Percentiles rank a stretch among this genome's conserved stretches.
phyloP scores from a whole-genome alignment of 345 rosid species.

The Pistacia atlantica region DNA sequence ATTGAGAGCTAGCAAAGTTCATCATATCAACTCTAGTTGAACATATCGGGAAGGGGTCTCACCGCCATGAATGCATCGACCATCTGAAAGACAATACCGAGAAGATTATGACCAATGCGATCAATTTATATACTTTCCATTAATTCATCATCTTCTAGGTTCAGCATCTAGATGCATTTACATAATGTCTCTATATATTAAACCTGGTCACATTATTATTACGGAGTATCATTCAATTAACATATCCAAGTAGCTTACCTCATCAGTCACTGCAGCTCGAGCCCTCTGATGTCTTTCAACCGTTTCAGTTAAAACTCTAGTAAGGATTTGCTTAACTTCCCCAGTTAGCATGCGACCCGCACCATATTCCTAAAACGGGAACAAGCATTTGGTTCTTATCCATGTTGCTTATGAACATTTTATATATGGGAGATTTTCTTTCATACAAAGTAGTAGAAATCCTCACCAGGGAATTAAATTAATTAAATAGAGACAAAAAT shows the following conservation, averaged over 20 bases:
- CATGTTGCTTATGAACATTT: not conserved
- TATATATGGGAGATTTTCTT: not conserved
- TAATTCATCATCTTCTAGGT: not conserved
- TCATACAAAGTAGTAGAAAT: not conserved
- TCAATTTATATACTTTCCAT: not conserved
- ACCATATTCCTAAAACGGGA: slow-evolving; percentile 64
- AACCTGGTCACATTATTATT: too few species aligned
- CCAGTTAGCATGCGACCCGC: slow-evolving; percentile 83
- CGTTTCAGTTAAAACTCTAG: slow-evolving; percentile 62
- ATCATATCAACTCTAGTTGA: slow-evolving; percentile 39
- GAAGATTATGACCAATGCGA: not conserved
- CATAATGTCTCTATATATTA: too few species aligned
- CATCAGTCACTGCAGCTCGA: slow-evolving; percentile 80
- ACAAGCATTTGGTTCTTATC: not conserved
- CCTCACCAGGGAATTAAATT: not conserved
- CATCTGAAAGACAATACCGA: slow-evolving; percentile 50
- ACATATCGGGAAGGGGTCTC: slow-evolving; percentile 91
- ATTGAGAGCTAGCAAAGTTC: not conserved
- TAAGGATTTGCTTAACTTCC: slow-evolving; percentile 78
- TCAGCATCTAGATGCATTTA: not conserved
- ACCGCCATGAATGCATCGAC: slow-evolving; percentile 93
- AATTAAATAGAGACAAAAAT: not conserved
- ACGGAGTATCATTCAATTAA: too few species aligned
- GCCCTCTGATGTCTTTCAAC: slow-evolving; percentile 85
- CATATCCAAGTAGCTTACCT: slow-evolving; percentile 39